phyloP scores from a whole-genome alignment of 1,139 yeast species.

The Magnusiomyces magnusii region DNA sequence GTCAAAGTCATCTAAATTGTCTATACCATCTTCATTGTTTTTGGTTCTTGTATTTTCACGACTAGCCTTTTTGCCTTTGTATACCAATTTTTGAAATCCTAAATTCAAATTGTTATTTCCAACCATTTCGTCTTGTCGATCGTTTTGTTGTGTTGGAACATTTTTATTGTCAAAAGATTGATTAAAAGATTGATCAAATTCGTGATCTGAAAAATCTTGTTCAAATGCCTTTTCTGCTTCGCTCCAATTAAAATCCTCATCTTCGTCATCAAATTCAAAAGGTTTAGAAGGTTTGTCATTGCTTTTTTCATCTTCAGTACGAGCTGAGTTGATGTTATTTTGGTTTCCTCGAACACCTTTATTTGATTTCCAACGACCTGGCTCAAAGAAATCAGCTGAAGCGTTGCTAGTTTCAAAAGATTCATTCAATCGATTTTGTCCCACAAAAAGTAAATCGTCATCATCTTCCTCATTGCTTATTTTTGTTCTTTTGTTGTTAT shows the following conservation, averaged over 20 bases:
- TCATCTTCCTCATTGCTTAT: neutral
- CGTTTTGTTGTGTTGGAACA: neutral
- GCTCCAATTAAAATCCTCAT: neutral
- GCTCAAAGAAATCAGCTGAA: neutral
- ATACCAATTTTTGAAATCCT: no score
- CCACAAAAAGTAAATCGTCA: neutral
- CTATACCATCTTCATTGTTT: no score
- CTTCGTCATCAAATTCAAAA: constrained; percentile 1
- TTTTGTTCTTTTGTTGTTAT: neutral
- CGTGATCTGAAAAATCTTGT: neutral
- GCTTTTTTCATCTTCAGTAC: neutral
- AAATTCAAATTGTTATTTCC: no score
- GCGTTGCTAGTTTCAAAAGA: neutral
- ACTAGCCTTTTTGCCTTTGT: neutral
- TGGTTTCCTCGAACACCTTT: neutral
- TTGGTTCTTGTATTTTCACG: neutral
- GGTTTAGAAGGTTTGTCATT: neutral
- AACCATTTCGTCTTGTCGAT: no score
- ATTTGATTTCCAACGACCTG: neutral
- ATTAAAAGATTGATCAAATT: neutral
- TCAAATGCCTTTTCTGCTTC: neutral
- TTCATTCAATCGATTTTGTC: neutral
- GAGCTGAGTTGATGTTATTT: neutral
- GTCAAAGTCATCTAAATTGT: neutral
- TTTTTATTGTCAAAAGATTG: neutral